Percentiles rank a stretch among this genome's conserved stretches.
Conservation (phyloP, 345 rosid species). For the Crucihimalaya himalaica region DNA sequence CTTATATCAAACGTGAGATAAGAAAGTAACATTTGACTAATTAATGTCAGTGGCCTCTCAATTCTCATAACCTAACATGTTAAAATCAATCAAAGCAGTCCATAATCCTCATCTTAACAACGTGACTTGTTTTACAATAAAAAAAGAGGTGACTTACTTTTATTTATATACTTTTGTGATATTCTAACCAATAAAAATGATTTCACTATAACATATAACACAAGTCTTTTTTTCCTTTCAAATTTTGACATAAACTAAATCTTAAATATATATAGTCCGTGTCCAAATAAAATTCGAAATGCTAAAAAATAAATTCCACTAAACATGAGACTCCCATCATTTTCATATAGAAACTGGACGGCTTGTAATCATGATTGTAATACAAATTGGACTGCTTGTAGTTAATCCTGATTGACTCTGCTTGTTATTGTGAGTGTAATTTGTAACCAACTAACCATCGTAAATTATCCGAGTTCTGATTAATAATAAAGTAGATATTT, state of each 20-base stretch:
- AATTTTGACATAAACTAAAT: background rate
- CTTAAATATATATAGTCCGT: background rate
- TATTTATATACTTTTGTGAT: background rate
- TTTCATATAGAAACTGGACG: background rate
- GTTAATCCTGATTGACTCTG: background rate
- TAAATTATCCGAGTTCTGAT: background rate
- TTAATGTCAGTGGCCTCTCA: constrained; percentile 35
- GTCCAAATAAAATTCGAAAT: constrained; percentile 18
- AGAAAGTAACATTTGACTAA: constrained; percentile 42
- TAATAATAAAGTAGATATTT: background rate
- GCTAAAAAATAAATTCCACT: constrained; percentile 29
- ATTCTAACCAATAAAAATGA: background rate
- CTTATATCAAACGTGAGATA: constrained; percentile 2
- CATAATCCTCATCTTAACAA: constrained; percentile 22
- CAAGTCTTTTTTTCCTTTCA: too few relatives aligned
- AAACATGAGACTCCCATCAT: background rate
- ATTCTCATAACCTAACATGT: constrained; percentile 29
- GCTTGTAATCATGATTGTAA: background rate
- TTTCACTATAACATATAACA: too few relatives aligned
- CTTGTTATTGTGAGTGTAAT: background rate
- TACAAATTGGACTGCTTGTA: background rate
- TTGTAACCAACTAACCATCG: background rate
- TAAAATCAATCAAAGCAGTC: constrained; percentile 10
- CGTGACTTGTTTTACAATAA: background rate
- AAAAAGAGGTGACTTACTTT: too few relatives aligned